phyloP scores from a whole-genome alignment of 1,284 basidiomycete genomes.

The Xerocomus nothofagi region DNA sequence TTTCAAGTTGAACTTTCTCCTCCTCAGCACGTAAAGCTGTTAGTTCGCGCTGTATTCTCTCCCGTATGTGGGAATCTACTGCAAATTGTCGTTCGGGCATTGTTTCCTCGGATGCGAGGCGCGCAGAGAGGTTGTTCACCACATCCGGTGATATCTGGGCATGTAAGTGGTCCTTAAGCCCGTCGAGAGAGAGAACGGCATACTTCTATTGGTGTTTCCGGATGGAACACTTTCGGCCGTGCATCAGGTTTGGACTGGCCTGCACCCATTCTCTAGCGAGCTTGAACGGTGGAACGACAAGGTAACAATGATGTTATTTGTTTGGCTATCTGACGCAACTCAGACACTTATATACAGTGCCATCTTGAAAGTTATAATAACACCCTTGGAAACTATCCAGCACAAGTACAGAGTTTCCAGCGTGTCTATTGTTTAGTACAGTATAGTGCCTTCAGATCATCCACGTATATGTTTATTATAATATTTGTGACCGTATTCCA shows the following conservation, averaged over 20 bases:
- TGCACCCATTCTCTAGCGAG: conserved; percentile 53
- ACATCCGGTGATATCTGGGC: conserved; percentile 73
- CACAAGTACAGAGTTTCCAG: neutral
- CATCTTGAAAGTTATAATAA: too few species aligned
- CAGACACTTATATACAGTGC: too few species aligned
- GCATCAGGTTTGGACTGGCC: conserved; percentile 58
- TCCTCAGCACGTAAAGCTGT: conserved; percentile 63
- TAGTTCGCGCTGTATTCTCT: conserved; percentile 66
- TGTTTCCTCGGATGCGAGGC: conserved; percentile 53
- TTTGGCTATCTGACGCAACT: conserved; percentile 18
- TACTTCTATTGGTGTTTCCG: conserved; percentile 66
- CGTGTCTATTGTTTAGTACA: neutral
- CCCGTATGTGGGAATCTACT: conserved; percentile 66
- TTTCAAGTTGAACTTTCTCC: conserved; percentile 61
- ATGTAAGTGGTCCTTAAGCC: conserved; percentile 5
- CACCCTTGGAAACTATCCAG: neutral
- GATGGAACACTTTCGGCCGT: conserved; percentile 60
- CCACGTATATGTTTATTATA: conserved; percentile 30
- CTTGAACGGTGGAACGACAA: neutral
- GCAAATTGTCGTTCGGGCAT: conserved; percentile 67
- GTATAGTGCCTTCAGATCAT: conserved; percentile 3
- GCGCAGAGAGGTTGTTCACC: conserved; percentile 72
- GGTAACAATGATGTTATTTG: conserved; percentile 12
- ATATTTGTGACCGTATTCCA: conserved; percentile 52
- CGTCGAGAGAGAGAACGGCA: conserved; percentile 18